Percentiles rank a stretch among this genome's conserved stretches.
phyloP scores from a whole-genome alignment of 306 rosid genomes.

The Notholithocarpus densiflorus region DNA sequence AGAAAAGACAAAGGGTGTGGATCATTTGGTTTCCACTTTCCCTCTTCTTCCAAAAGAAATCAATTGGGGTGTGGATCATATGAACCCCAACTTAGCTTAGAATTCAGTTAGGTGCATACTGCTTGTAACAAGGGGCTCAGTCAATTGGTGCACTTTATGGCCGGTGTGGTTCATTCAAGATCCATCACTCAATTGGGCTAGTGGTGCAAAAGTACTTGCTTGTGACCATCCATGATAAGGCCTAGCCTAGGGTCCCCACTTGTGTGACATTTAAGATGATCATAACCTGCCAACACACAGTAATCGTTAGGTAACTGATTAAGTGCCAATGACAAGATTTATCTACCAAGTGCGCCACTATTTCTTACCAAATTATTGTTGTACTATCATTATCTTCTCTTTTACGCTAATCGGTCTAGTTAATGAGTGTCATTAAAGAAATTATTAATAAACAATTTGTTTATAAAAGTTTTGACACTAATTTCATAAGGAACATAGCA shows the following conservation, averaged over 20 bases:
- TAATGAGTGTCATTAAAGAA: too few relatives aligned
- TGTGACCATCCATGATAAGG: background rate
- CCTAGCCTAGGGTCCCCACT: constrained; percentile 1
- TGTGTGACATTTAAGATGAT: background rate
- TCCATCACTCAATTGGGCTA: constrained; percentile 12
- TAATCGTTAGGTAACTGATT: background rate
- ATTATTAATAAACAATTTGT: too few relatives aligned
- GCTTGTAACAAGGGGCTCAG: background rate
- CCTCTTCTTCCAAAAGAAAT: too few relatives aligned
- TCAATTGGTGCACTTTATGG: constrained; percentile 10
- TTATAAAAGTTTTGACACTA: too few relatives aligned
- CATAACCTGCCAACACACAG: background rate
- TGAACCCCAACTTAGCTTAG: background rate
- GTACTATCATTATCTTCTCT: background rate
- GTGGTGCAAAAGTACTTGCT: background rate
- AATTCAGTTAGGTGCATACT: background rate
- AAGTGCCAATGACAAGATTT: background rate
- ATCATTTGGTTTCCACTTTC: background rate
- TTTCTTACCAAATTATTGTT: background rate
- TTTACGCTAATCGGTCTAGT: rapidly evolving
- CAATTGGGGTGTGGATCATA: background rate
- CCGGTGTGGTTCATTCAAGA: constrained; percentile 14
- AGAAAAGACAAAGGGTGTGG: background rate
- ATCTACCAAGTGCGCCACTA: background rate
- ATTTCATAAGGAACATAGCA: rapidly evolving